A percentile compares a stretch with the other conserved stretches of the same genome.
These are phyloP conservation scores for Aegilops speltoides DNA, from an alignment of 176 grass and related monocot species.

Conservation along the genomic window DNA sequence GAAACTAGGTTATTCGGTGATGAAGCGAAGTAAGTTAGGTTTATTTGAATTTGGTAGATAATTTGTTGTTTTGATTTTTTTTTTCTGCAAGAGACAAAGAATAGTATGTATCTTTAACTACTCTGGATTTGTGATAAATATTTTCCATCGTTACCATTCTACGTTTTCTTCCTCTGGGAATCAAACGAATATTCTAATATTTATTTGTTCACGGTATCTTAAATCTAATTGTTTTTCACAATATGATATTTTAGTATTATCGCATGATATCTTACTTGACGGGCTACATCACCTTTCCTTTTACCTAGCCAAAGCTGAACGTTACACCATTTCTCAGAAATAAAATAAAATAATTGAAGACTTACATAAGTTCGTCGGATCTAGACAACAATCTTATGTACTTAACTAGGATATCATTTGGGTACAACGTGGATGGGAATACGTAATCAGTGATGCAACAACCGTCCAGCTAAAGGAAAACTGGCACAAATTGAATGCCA, in stretches of 20 bases:
- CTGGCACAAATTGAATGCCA: background rate
- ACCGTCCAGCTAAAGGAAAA: background rate
- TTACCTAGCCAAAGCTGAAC: slow-evolving; percentile 22
- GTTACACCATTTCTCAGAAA: background rate
- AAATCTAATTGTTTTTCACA: slow-evolving; percentile 13
- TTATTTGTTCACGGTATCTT: slow-evolving; percentile 9
- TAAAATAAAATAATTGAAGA: background rate
- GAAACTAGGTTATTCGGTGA: background rate
- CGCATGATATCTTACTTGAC: slow-evolving; percentile 1
- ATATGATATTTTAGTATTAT: background rate
- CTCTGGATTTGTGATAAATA: background rate
- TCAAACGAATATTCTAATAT: background rate
- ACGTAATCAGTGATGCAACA: background rate
- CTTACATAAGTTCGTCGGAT: background rate
- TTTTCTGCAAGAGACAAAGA: background rate
- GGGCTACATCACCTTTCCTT: background rate
- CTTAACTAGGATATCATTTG: background rate
- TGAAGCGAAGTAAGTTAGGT: background rate
- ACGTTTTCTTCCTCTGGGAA: slow-evolving; percentile 3
- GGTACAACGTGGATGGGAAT: background rate
- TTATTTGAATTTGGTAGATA: background rate
- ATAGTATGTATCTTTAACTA: background rate
- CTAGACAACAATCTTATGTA: background rate
- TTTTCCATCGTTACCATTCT: background rate
- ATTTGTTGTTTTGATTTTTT: background rate